Percentiles rank a stretch among this genome's conserved stretches.
These are phyloP conservation scores for Ilyonectria mors-panacis DNA, from an alignment of 2,329 filamentous ascomycete genomes.

Conservation along the genomic window DNA sequence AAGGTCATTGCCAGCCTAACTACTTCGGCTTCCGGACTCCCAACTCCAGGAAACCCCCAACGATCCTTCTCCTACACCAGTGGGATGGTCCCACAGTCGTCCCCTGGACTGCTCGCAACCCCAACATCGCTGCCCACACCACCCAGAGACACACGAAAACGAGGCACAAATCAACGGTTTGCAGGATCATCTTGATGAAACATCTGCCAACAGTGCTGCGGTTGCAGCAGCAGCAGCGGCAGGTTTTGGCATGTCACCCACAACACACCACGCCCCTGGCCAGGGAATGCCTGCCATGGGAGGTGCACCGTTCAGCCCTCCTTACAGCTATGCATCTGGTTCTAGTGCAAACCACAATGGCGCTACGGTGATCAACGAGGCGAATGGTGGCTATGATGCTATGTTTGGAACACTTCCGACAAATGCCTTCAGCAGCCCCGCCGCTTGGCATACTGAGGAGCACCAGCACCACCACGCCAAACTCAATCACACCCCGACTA, in stretches of 20 bases:
- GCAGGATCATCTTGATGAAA: constrained; percentile 54
- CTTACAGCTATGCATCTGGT: constrained; percentile 58
- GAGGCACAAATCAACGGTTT: constrained; percentile 51
- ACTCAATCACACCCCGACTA: constrained; percentile 40
- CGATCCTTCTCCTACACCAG: constrained; percentile 56
- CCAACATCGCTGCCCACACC: constrained; percentile 55
- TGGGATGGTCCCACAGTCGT: constrained; percentile 55
- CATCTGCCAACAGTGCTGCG: constrained; percentile 52
- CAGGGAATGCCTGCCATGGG: constrained; percentile 51
- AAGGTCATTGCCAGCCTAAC: constrained; percentile 51
- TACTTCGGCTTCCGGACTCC: constrained; percentile 45
- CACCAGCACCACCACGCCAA: constrained; percentile 38
- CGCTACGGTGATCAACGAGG: constrained; percentile 49
- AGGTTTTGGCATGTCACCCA: constrained; percentile 52
- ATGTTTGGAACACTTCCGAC: constrained; percentile 72
- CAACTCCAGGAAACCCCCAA: constrained; percentile 52
- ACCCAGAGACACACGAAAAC: constrained; percentile 52
- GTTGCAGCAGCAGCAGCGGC: constrained; percentile 55
- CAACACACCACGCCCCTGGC: constrained; percentile 36
- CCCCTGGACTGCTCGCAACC: constrained; percentile 57
- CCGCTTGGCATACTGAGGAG: constrained; percentile 65
- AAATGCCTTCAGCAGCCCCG: constrained; percentile 67
- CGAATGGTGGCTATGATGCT: constrained; percentile 64
- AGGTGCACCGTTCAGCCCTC: constrained; percentile 58
- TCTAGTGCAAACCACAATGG: constrained; percentile 49